Evolutionary conservation across 768 basidiomycete species (phyloP).

Genomic region (Xerocomus spinulosus): DNA sequence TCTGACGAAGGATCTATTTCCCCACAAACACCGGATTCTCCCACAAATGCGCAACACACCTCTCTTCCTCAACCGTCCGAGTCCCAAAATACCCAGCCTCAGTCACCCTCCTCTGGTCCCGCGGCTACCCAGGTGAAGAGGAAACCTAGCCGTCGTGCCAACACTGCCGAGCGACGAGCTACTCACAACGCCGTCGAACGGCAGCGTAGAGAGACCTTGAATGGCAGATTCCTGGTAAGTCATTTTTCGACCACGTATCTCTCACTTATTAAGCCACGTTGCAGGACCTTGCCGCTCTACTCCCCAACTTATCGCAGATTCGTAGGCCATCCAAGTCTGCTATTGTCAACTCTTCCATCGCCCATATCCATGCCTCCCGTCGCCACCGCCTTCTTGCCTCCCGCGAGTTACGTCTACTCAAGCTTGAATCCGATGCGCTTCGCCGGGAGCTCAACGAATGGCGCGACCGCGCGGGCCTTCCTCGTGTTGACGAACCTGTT

Average conservation of each 20-base stretch:
- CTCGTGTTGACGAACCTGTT: slow-evolving; percentile 66
- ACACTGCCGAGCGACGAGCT: slow-evolving; percentile 93
- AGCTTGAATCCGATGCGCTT: slow-evolving; percentile 79
- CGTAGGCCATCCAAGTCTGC: slow-evolving; percentile 94
- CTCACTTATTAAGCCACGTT: slow-evolving; percentile 14
- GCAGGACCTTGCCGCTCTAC: slow-evolving; percentile 84
- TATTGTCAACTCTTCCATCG: slow-evolving; percentile 94
- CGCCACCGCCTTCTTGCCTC: slow-evolving; percentile 78
- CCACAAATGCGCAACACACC: slow-evolving; percentile 32
- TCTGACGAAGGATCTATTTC: slow-evolving; percentile 41
- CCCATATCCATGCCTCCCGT: slow-evolving; percentile 79
- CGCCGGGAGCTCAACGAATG: slow-evolving; percentile 92
- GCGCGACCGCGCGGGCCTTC: slow-evolving; percentile 72
- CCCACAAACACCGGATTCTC: slow-evolving; percentile 48
- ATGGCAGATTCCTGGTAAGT: slow-evolving; percentile 83
- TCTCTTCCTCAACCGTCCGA: slow-evolving; percentile 32
- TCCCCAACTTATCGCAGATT: slow-evolving; percentile 87
- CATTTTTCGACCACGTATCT: slow-evolving; percentile 9
- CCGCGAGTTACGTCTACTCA: slow-evolving; percentile 74
- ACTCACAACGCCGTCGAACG: slow-evolving; percentile 98
- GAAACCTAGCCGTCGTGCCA: slow-evolving; percentile 84
- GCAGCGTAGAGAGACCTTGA: slow-evolving; percentile 87
- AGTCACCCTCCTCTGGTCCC: slow-evolving; percentile 22
- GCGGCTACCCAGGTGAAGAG: slow-evolving; percentile 51
- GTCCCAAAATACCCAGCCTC: slow-evolving; percentile 16